phyloP scores from a whole-genome alignment of 2,329 filamentous ascomycete species.

The Penicillium nordicum region DNA sequence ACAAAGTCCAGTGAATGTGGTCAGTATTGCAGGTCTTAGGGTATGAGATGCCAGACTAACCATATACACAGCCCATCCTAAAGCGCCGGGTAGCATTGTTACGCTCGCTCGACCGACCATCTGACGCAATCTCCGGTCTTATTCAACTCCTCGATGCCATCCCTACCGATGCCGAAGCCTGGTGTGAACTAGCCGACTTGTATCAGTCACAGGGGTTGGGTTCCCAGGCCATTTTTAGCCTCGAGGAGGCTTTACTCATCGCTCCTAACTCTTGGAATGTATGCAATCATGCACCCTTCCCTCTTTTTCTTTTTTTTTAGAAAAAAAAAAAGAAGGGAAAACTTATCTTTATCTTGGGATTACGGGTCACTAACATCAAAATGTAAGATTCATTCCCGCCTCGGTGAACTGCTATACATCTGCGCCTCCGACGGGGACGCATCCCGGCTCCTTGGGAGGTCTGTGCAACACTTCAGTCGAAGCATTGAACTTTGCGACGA shows the following conservation, averaged over 20 bases:
- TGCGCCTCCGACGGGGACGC: constrained; percentile 44
- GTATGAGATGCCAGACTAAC: constrained; percentile 28
- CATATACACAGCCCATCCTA: constrained; percentile 62
- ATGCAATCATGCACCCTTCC: constrained; percentile 34
- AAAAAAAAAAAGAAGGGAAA: too few relatives aligned
- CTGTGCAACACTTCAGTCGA: constrained; percentile 79
- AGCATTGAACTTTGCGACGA: constrained; percentile 92
- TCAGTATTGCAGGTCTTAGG: constrained; percentile 44
- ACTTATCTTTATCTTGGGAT: background rate
- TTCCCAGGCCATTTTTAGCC: constrained; percentile 76
- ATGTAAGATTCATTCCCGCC: constrained; percentile 71
- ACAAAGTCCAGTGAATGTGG: constrained; percentile 74
- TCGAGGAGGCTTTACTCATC: constrained; percentile 86
- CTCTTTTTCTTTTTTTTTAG: background rate
- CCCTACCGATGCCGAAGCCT: constrained; percentile 87
- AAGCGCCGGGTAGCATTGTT: constrained; percentile 82
- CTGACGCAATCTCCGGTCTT: constrained; percentile 72
- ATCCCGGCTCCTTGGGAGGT: constrained; percentile 60
- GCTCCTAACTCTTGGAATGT: constrained; percentile 95
- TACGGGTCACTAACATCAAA: constrained; percentile 2
- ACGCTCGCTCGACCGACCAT: constrained; percentile 64
- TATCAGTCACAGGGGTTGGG: constrained; percentile 78
- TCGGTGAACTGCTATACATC: constrained; percentile 81
- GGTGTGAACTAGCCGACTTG: constrained; percentile 85
- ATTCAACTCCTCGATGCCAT: constrained; percentile 74